These are phyloP conservation scores for Teratosphaeria gauchensis DNA, from an alignment of 2,329 filamentous ascomycete species.

Conservation along the genomic window DNA sequence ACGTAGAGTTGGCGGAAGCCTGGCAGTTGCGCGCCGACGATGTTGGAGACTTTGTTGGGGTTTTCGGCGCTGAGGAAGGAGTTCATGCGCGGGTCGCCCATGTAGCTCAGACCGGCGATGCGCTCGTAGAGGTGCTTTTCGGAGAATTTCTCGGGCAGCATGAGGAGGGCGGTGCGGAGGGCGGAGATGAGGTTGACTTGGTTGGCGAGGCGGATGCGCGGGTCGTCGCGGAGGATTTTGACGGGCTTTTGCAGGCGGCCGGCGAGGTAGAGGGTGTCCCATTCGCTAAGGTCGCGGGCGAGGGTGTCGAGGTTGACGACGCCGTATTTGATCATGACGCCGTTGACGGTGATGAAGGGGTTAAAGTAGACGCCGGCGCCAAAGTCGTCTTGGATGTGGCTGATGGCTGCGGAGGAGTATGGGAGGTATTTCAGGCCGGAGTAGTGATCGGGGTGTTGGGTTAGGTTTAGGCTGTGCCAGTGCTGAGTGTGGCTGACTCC, in stretches of 20 bases:
- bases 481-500: constrained; percentile 90
- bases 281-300: constrained; percentile 74
- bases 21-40: constrained; percentile 80
- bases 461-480: constrained; percentile 90
- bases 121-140: constrained; percentile 83
- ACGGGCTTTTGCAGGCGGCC: constrained; percentile 94
- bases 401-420: constrained; percentile 70
- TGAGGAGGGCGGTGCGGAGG: constrained; percentile 75
- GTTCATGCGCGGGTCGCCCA: constrained; percentile 92
- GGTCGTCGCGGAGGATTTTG: constrained; percentile 92
- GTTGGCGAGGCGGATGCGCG: constrained; percentile 83
- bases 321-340: constrained; percentile 93
- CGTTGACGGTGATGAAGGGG: constrained; percentile 87
- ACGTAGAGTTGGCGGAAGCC: constrained; percentile 89
- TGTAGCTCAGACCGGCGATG: constrained; percentile 85
- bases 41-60: constrained; percentile 85
- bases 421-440: constrained; percentile 66
- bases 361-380: constrained; percentile 98
- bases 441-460: constrained; percentile 85
- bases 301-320: constrained; percentile 91
- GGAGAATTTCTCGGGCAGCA: constrained; percentile 74
- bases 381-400: constrained; percentile 73
- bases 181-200: constrained; percentile 93
- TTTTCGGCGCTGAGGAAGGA: constrained; percentile 61
- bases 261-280: constrained; percentile 94